Conservation (phyloP, 176 grass and related monocot species). For the Saccharum spontaneum region DNA sequence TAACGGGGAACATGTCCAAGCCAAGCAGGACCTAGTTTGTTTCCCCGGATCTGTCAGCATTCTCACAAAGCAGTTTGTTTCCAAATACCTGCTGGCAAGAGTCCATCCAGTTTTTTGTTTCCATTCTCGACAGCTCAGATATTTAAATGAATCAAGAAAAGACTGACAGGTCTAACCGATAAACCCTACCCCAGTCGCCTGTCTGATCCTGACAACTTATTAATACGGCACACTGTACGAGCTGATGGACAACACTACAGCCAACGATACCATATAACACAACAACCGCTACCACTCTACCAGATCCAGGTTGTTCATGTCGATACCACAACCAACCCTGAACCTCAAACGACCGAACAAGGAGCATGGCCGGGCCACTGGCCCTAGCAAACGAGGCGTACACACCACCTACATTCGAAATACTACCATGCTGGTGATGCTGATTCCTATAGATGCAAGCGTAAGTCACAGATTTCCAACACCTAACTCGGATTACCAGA, state of each 20-base stretch:
- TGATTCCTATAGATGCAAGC: background rate
- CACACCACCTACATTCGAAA: slow-evolving; percentile 12
- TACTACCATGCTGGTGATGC: background rate
- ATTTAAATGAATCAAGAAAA: background rate
- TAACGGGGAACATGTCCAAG: background rate
- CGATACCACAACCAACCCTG: slow-evolving; percentile 34
- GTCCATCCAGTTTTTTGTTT: background rate
- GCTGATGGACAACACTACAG: slow-evolving; percentile 2
- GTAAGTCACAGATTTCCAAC: slow-evolving; percentile 2
- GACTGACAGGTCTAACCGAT: background rate
- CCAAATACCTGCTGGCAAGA: background rate
- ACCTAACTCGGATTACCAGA: background rate
- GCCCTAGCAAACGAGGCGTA: slow-evolving; percentile 8
- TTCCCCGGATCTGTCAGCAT: background rate
- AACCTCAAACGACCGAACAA: background rate
- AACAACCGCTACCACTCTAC: background rate
- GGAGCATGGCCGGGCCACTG: slow-evolving; percentile 9
- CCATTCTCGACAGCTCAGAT: background rate
- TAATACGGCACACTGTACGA: slow-evolving; percentile 24
- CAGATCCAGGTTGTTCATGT: slow-evolving; percentile 1
- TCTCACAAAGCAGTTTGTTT: background rate
- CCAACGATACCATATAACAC: background rate
- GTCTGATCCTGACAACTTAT: slow-evolving; percentile 3
- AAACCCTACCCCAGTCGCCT: background rate
- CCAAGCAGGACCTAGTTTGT: background rate